phyloP scores from a whole-genome alignment of 768 basidiomycete genomes.

The Suillus luteus region DNA sequence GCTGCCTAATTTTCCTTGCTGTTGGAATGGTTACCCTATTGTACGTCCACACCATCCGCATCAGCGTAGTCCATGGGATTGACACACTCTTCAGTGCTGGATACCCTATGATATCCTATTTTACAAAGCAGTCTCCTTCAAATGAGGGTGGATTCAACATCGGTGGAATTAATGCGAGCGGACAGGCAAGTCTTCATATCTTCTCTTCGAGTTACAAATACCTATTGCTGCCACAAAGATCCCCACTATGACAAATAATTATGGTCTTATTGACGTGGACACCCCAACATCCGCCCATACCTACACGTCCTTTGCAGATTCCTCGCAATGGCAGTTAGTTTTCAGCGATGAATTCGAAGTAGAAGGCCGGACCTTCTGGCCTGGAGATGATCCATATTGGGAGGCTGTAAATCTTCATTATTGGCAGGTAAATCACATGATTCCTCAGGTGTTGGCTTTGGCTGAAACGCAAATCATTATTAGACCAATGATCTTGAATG shows the following conservation, averaged over 20 bases:
- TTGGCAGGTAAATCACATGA: conserved; percentile 50
- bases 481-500: conserved; percentile 81
- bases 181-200: conserved; percentile 51
- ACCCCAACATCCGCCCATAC: conserved; percentile 67
- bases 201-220: background rate
- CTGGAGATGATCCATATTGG: conserved; percentile 87
- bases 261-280: conserved; percentile 72
- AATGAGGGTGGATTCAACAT: conserved; percentile 67
- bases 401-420: conserved; percentile 83
- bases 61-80: conserved; percentile 3
- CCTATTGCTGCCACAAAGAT: conserved; percentile 38
- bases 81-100: conserved; percentile 47
- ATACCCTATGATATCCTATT: conserved; percentile 63
- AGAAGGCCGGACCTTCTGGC: conserved; percentile 77
- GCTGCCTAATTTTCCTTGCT: conserved; percentile 61
- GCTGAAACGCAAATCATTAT: conserved; percentile 7
- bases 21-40: conserved; percentile 59
- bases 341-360: conserved; percentile 90
- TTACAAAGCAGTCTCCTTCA: conserved; percentile 46
- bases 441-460: background rate
- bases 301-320: conserved; percentile 52
- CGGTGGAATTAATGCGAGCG: conserved; percentile 75
- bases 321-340: conserved; percentile 62
- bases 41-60: conserved; percentile 38
- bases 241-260: conserved; percentile 61